Evolutionary conservation across 2,329 filamentous ascomycete species (phyloP), one percentile per base, ranked within the genome.

Genomic region (Dryadomyces quercivorus): DNA sequence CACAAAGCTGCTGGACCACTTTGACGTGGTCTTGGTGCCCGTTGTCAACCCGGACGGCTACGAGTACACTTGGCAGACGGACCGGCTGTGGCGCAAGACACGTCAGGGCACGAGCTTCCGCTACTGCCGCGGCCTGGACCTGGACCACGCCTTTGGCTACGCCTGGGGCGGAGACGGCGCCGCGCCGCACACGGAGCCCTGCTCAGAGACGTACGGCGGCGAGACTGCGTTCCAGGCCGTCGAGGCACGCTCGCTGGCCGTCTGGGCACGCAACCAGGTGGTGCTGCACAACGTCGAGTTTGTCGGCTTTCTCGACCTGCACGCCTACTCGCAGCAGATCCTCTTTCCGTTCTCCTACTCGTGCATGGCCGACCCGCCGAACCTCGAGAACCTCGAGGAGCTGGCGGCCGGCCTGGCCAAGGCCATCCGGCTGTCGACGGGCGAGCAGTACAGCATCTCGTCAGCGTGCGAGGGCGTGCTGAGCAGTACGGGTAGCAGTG

Each of bases 11-110:
- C 76, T 98, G 4, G 77, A 93, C 59, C 76, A 85, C 54, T 95
- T 92, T 63, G 91, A 97, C 67, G 83, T 94, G 61, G 76, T 97
- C 47, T 85, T 97, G 61, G 78, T 97, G 22, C 93, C 93, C 0
- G 88, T 88, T 0, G 70, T 93, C 56, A 98, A 98, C 65, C 90
- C 92, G 0, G 93, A 98, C 66, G 93, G 93, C 34, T 94, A 96
- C 64, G 85, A 89, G 59, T 96, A 95, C 68, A 90, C 88, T 0
- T 97, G 92, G 92, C 82, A 91, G 57, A 81, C 81, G 1, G 92
- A 98, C 67, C 84, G 93, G 8, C 75, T 98, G 0, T 98, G 92
- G 92, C 86, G 92, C 63, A 98, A 97, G 71, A 95, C 93, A 56
- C 77, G 89, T 50, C 92, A 97, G 65, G 78, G 83, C 51, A 97